Percentiles rank a stretch among this genome's conserved stretches.
phyloP scores from a whole-genome alignment of 1,284 basidiomycete species.

The Vanrija sp. region DNA sequence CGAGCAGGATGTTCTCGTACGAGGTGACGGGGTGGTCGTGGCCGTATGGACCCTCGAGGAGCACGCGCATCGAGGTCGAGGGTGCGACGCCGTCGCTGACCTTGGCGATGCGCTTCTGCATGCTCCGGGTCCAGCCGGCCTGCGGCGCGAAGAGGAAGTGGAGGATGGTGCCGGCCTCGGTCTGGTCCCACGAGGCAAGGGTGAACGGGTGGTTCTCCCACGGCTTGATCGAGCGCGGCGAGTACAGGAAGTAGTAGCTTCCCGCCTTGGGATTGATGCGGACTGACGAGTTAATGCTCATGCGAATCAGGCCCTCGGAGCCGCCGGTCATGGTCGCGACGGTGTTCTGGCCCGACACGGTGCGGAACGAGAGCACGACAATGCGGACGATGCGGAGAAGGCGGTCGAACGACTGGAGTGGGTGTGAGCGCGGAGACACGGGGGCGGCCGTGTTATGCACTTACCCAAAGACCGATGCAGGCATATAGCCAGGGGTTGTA shows the following conservation, averaged over 20 bases:
- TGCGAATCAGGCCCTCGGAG: conserved; percentile 22
- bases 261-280: conserved; percentile 23
- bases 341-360: conserved; percentile 13
- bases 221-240: conserved; percentile 19
- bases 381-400: conserved; percentile 25
- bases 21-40: conserved; percentile 13
- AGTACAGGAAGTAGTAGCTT: conserved; percentile 32
- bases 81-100: neutral
- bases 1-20: conserved; percentile 25
- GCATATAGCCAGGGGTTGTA: conserved; percentile 26
- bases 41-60: conserved; percentile 40
- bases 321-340: conserved; percentile 12
- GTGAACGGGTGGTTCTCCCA: conserved; percentile 40
- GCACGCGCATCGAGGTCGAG: conserved; percentile 3
- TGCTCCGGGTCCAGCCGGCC: conserved; percentile 19
- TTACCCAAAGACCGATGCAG: conserved; percentile 29
- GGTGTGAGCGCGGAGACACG: neutral
- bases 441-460: neutral
- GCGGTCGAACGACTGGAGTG: conserved; percentile 20
- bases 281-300: conserved; percentile 20
- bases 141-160: conserved; percentile 28
- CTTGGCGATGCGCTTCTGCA: neutral
- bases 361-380: conserved; percentile 20
- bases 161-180: conserved; percentile 9
- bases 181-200: conserved; percentile 21